phyloP scores from a whole-genome alignment of 169 alveolate species.

The Perkinsus chesapeaki region DNA sequence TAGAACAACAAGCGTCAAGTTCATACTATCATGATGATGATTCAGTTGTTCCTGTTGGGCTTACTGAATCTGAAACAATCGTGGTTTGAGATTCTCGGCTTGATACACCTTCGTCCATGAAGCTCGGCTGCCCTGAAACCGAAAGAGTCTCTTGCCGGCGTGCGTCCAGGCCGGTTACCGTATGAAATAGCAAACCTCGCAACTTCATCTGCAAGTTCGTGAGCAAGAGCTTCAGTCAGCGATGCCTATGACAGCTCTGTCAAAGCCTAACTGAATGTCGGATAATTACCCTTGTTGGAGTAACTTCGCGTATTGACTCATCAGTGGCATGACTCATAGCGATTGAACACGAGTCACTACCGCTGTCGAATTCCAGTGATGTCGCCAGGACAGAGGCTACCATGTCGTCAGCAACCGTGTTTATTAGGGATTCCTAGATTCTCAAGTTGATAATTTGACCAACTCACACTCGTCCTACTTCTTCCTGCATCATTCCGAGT shows the following conservation, averaged over 20 bases:
- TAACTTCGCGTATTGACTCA: background rate
- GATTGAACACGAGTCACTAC: background rate
- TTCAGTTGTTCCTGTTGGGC: background rate
- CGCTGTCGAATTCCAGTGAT: background rate
- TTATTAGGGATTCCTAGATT: background rate
- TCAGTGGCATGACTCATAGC: background rate
- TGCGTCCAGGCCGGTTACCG: background rate
- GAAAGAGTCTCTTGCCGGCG: background rate
- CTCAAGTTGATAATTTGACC: background rate
- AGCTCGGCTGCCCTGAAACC: background rate
- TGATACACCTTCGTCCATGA: background rate
- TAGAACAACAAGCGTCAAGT: too few relatives aligned
- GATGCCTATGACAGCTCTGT: background rate
- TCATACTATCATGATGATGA: background rate
- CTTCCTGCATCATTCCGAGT: background rate
- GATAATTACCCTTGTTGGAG: background rate
- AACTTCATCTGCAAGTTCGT: background rate
- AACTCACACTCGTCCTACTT: background rate
- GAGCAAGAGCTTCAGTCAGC: too few relatives aligned
- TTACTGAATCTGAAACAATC: background rate
- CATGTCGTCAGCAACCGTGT: background rate
- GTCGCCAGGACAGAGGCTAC: background rate
- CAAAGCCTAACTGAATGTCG: background rate
- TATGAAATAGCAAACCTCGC: background rate
- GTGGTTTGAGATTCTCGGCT: background rate